Conservation (phyloP, 2,329 filamentous ascomycete species). For the Alternaria solani region DNA sequence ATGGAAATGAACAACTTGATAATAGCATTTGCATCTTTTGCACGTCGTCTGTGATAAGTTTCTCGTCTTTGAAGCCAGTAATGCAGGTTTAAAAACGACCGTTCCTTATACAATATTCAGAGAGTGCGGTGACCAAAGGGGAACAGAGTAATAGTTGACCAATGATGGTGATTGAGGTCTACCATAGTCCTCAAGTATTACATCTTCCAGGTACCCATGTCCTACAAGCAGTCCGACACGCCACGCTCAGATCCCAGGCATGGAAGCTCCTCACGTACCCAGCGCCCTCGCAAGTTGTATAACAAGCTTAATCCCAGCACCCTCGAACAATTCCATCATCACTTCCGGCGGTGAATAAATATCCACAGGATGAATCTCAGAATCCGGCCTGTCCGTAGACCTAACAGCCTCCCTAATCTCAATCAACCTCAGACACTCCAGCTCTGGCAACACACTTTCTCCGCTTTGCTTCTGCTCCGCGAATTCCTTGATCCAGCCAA, state of each 20-base stretch:
- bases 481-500: not conserved
- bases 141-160: not conserved
- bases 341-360: not conserved
- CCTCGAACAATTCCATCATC: not conserved
- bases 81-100: too few relatives aligned
- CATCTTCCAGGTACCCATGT: not conserved
- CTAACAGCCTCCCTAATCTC: not conserved
- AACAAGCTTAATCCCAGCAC: not conserved
- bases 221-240: not conserved
- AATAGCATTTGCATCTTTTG: too few relatives aligned
- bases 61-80: too few relatives aligned
- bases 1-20: too few relatives aligned
- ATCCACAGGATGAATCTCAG: not conserved
- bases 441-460: not conserved
- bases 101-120: too few relatives aligned
- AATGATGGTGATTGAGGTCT: not conserved
- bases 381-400: too few relatives aligned
- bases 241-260: not conserved
- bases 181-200: not conserved
- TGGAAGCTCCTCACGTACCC: too few relatives aligned
- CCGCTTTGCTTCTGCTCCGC: not conserved
- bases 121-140: not conserved
- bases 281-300: not conserved
- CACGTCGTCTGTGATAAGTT: too few relatives aligned
- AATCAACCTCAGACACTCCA: not conserved